Base-by-base conservation (phyloP, 441 rosid species). In the Breynia disticha region DNA sequence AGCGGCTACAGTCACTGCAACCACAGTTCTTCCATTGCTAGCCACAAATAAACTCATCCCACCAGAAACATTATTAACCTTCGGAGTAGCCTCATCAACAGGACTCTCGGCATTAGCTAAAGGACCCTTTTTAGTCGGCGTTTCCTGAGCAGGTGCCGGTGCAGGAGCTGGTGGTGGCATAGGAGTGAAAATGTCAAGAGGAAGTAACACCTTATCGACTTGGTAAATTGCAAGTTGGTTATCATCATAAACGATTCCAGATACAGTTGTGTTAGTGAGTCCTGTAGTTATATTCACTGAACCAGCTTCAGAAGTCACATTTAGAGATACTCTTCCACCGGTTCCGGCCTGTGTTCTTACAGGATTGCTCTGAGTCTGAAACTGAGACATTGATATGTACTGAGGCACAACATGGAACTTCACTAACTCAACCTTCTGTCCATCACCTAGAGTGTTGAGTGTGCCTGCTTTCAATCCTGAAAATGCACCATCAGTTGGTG, bases 311-410 rank as follows among this genome's bases (percentile, higher is more conserved):
- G 81, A 72, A 1, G 80, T 79, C 11, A 83, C 60, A 42, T 76
- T 86, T 42, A 86, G 77, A 16, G 82, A 87, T 46, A 74, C 81
- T 57, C 76, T 72, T 11, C 69, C 68, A 0, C 64, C 66, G n/a
- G 65, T 79, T 7, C 95, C 88, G 14, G 95, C 95, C 16, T 81
- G 78, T 1, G 95, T 86, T 59, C 79, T 69, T 38, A 83, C 67
- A 14, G 95, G 95, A 49, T 86, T 83, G 35, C 84, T 86, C 18
- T 76, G 64, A 0, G 86, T 86, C 60, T 83, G 86, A 67, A 83
- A 83, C 56, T 79, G 81, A 2, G 86, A 32, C 45, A 75, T 39
- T 1, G 88, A 55, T 12, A 81, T 52, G 50, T 69, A 76, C 7
- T 66, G 56, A n/a, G 88, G 86, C 46, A 83, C 56, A 11, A 79